Evolutionary conservation across 495 filamentous ascomycete species (phyloP).

Genomic region (Cercophora samala): DNA sequence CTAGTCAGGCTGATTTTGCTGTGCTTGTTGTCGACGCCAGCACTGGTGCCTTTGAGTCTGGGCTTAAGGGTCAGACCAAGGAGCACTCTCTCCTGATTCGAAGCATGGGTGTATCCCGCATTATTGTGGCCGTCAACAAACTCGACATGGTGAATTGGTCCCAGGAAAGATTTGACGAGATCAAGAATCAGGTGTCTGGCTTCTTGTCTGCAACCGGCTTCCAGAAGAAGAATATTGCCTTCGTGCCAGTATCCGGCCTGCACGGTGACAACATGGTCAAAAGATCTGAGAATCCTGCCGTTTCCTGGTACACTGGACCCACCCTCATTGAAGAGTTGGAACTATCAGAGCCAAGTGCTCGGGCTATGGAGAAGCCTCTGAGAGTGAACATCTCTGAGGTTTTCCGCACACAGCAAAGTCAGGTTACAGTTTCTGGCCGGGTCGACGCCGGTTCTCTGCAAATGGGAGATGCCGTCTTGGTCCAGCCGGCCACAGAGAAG

Average conservation of each 20-base stretch:
- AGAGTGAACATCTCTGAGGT: conserved; percentile 78
- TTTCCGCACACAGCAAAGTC: conserved; percentile 65
- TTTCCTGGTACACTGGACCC: conserved; percentile 73
- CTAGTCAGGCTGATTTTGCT: conserved; percentile 93
- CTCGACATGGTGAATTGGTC: conserved; percentile 83
- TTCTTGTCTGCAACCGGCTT: conserved; percentile 84
- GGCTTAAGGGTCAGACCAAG: conserved; percentile 88
- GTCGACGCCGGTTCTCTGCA: conserved; percentile 83
- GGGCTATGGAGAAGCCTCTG: conserved; percentile 73
- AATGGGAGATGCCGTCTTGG: conserved; percentile 71
- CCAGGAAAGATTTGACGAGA: conserved; percentile 76
- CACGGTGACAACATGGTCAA: conserved; percentile 79
- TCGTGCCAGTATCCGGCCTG: conserved; percentile 85
- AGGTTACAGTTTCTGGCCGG: conserved; percentile 78
- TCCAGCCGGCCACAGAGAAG: conserved; percentile 75
- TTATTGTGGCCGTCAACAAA: conserved; percentile 93
- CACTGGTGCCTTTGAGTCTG: conserved; percentile 85
- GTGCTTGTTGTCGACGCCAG: conserved; percentile 90
- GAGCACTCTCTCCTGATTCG: conserved; percentile 88
- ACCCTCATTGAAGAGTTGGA: conserved; percentile 84
- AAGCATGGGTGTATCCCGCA: conserved; percentile 83
- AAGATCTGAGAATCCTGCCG: conserved; percentile 52
- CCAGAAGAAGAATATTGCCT: conserved; percentile 70
- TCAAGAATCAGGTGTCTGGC: conserved; percentile 73
- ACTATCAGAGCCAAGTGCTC: conserved; percentile 64